Conservation (phyloP, 2,329 filamentous ascomycete genomes). For the Exophiala alcalophila region DNA sequence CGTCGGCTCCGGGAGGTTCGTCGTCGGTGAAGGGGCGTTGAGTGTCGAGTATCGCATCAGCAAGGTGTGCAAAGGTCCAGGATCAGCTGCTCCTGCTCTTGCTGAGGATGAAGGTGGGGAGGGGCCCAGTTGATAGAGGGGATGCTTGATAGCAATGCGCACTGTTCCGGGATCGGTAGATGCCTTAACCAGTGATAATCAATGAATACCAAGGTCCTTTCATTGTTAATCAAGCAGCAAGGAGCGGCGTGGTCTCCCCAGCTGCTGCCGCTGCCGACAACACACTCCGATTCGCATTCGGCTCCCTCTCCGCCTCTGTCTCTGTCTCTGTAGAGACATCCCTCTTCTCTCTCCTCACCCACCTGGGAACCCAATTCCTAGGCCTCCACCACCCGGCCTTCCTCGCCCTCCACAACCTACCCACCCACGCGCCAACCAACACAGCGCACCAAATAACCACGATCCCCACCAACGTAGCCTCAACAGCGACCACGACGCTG, state of each 20-base stretch:
- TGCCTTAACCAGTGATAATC: too few relatives aligned
- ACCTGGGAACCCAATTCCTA: constrained; percentile 18
- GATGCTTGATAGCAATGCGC: too few relatives aligned
- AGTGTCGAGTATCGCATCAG: constrained; percentile 44
- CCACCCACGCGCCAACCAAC: constrained; percentile 53
- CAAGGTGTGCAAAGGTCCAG: constrained; percentile 20
- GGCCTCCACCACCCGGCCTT: constrained; percentile 25
- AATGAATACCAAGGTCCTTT: background rate
- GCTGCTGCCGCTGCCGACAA: background rate
- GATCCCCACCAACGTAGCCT: constrained; percentile 52
- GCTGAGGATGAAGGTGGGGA: background rate
- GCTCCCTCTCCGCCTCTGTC: background rate
- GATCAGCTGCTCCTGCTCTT: too few relatives aligned
- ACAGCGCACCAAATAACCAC: constrained; percentile 73
- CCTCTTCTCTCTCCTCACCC: constrained; percentile 1
- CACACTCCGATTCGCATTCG: too few relatives aligned
- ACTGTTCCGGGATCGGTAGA: too few relatives aligned
- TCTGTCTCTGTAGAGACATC: constrained; percentile 8
- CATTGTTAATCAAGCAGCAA: constrained; percentile 7
- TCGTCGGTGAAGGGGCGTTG: constrained; percentile 27
- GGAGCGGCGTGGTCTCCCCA: constrained; percentile 19
- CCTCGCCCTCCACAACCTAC: constrained; percentile 22
- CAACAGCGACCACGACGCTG: constrained; percentile 35
- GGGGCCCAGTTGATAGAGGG: background rate
- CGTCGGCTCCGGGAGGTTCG: constrained; percentile 42